Evolutionary conservation across 2,329 filamentous ascomycete genomes (phyloP), one percentile per base, ranked within the genome.

Genomic region (Geosmithia flava): DNA sequence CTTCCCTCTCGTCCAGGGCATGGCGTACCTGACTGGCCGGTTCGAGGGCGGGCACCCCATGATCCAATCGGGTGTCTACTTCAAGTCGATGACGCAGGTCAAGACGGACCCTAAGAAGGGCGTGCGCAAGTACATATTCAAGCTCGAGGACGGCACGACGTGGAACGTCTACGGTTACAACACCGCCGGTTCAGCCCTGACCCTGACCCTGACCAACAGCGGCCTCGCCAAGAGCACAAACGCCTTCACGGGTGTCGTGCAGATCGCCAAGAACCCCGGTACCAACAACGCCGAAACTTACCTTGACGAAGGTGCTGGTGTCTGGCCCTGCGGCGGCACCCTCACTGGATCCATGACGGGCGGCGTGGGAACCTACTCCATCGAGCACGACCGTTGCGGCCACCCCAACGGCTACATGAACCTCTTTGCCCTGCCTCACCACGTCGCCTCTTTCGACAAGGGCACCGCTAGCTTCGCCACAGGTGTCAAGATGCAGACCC

Each of bases 361-460:
- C 2, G 67, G 68, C 1, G 68, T 67, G 11, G 91, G 87, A 15
- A 79, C 71, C 2, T 98, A 97, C 61, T 78, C 68, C 0, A 76
- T 96, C 49, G 67, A 67, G 0, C 96, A 86, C 68, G 66, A 68
- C 16, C 91, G 86, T 58, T 74, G 69, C 1, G 91, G 90, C 6
- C 70, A 80, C 37, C 60, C 70, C n/a, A 62, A 68, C 8, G 69
- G 76, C n/a, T 75, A 70, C 50, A 69, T 95, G 20, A 71, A 91
- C 53, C 93, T 95, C 81, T 96, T 85, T 61, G 87, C 86, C 16
- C 68, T 98, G 45, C 88, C 90, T 20, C 91, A 97, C 62, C 93
- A 97, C 54, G 62, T 87, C 3, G 69, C 80, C 33, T 87, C 86
- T 0, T 90, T 97, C 51, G 78, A 87, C 54, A 56, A 62, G 1